These are phyloP conservation scores for Rugonectria rugulosa DNA, from an alignment of 2,329 filamentous ascomycete genomes.

Conservation along the genomic window DNA sequence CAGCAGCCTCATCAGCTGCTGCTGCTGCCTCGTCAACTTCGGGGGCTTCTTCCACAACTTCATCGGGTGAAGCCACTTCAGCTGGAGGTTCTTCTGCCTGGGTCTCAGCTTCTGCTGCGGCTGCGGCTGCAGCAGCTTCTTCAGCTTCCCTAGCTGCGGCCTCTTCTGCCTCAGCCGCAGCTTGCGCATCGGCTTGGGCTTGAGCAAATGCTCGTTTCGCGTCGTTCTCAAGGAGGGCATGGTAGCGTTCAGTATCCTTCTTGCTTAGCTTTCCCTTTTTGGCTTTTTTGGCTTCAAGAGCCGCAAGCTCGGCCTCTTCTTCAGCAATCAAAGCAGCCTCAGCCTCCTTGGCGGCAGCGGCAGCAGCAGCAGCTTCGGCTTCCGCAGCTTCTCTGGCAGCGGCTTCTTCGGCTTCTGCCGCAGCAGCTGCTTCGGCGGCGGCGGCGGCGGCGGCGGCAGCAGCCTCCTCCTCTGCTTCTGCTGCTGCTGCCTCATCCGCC, in stretches of 20 bases:
- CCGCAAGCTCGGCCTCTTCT: constrained; percentile 25
- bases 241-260: constrained; percentile 55
- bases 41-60: constrained; percentile 26
- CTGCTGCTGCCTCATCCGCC: constrained; percentile 35
- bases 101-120: constrained; percentile 47
- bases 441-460: constrained; percentile 3
- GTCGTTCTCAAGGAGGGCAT: constrained; percentile 45
- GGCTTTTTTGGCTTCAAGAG: constrained; percentile 50
- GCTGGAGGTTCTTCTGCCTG: constrained; percentile 44
- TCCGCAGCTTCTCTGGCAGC: constrained; percentile 23
- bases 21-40: constrained; percentile 24
- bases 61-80: constrained; percentile 41
- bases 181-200: constrained; percentile 31
- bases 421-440: constrained; percentile 15
- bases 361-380: constrained; percentile 2
- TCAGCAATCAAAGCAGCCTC: constrained; percentile 14
- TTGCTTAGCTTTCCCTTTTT: constrained; percentile 56
- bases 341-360: constrained; percentile 13
- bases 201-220: constrained; percentile 50
- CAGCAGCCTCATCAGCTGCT: constrained; percentile 22
- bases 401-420: constrained; percentile 5
- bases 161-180: constrained; percentile 22
- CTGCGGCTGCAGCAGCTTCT: constrained; percentile 25
- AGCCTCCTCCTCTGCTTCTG: constrained; percentile 33
- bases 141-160: constrained; percentile 31